These are phyloP conservation scores for Cladosporium sp. DNA, from an alignment of 2,329 filamentous ascomycete species.

Conservation along the genomic window DNA sequence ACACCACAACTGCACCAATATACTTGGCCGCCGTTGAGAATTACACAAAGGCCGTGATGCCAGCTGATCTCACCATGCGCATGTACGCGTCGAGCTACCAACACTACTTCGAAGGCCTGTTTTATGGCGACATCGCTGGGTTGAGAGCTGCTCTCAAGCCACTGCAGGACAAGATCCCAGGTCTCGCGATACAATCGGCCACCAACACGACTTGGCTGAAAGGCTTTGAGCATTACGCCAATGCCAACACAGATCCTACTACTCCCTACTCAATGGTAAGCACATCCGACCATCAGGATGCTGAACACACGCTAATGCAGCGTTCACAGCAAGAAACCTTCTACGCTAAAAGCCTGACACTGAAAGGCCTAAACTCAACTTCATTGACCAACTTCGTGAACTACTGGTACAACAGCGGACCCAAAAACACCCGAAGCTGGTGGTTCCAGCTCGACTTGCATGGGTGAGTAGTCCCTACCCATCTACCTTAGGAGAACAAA, in stretches of 20 bases:
- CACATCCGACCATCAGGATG: neutral
- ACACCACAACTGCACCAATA: slow-evolving; percentile 13
- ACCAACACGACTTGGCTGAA: slow-evolving; percentile 13
- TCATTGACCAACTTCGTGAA: slow-evolving; percentile 19
- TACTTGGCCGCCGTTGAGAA: slow-evolving; percentile 17
- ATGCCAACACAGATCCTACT: slow-evolving; percentile 13
- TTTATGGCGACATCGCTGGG: slow-evolving; percentile 17
- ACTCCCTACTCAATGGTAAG: slow-evolving; percentile 16
- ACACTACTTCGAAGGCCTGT: slow-evolving; percentile 19
- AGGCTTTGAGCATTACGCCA: slow-evolving; percentile 14
- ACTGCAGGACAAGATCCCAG: slow-evolving; percentile 13
- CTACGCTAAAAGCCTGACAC: slow-evolving; percentile 21
- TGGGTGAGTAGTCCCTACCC: neutral
- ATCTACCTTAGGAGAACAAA: neutral
- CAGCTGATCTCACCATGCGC: slow-evolving; percentile 22
- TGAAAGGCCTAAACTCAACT: slow-evolving; percentile 21
- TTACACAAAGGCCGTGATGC: slow-evolving; percentile 19
- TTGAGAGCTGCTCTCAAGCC: slow-evolving; percentile 19
- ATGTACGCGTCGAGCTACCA: slow-evolving; percentile 13
- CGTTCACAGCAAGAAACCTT: slow-evolving; percentile 20
- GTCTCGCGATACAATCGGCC: neutral
- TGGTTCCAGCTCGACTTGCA: slow-evolving; percentile 23
- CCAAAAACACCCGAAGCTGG: slow-evolving; percentile 18
- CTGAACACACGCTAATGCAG: neutral
- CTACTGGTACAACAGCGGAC: slow-evolving; percentile 20